Evolutionary conservation across 495 filamentous ascomycete genomes (phyloP).

Genomic region (Choiromyces venosus): DNA sequence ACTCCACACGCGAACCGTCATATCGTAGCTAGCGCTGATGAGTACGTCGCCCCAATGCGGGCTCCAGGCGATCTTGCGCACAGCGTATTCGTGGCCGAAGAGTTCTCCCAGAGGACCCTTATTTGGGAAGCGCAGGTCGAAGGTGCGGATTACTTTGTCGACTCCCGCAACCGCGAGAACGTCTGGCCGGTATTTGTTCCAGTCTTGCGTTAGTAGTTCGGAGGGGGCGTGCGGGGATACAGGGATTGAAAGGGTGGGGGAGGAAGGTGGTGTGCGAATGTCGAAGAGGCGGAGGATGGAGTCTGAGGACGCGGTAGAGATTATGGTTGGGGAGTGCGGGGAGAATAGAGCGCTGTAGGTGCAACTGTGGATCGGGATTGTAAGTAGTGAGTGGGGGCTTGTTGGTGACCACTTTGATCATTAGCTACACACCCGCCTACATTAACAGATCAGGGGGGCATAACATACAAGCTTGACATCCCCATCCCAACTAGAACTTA

Average conservation of each 20-base stretch:
- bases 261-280: slow-evolving; percentile 70
- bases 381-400: slow-evolving; percentile 63
- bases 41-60: slow-evolving; percentile 83
- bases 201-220: slow-evolving; percentile 91
- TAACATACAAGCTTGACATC: slow-evolving; percentile 72
- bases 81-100: slow-evolving; percentile 82
- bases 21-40: slow-evolving; percentile 88
- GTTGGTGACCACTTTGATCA: slow-evolving; percentile 69
- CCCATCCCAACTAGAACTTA: slow-evolving; percentile 88
- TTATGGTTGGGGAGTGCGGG: slow-evolving; percentile 68
- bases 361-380: slow-evolving; percentile 82
- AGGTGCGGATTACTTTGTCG: slow-evolving; percentile 78
- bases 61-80: slow-evolving; percentile 78
- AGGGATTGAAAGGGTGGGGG: slow-evolving; percentile 52
- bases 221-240: slow-evolving; percentile 45
- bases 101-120: slow-evolving; percentile 63
- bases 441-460: not conserved
- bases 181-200: slow-evolving; percentile 91
- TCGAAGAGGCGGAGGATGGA: slow-evolving; percentile 84
- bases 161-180: slow-evolving; percentile 83
- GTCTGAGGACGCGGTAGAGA: slow-evolving; percentile 79
- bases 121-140: slow-evolving; percentile 75
- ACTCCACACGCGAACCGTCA: slow-evolving; percentile 90
- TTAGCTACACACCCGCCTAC: not conserved
- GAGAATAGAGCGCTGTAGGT: slow-evolving; percentile 81